Conservation (phyloP, 805 yeast species). For the Wickerhamiella nectarea region DNA sequence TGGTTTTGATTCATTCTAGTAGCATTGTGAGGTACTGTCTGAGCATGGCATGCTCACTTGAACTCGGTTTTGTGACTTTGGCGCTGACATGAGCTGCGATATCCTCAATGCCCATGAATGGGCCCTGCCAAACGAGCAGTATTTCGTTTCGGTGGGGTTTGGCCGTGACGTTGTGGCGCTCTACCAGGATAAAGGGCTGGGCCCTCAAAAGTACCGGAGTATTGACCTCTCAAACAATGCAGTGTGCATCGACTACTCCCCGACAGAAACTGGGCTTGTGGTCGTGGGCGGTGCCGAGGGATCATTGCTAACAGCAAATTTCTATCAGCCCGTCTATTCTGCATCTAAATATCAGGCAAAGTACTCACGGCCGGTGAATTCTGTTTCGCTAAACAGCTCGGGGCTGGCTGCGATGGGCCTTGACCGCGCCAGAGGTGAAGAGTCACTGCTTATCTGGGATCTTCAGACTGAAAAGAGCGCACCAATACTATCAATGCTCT, state of each 20-base stretch:
- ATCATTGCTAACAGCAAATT: slow-evolving; percentile 46
- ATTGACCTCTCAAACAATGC: slow-evolving; percentile 26
- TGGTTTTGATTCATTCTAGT: too few relatives aligned
- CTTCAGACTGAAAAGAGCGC: slow-evolving; percentile 25
- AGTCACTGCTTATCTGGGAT: slow-evolving; percentile 70
- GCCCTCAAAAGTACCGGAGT: slow-evolving; percentile 19
- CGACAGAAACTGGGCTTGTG: slow-evolving; percentile 23
- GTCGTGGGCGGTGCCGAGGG: slow-evolving; percentile 72
- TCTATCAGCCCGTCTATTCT: slow-evolving; percentile 29
- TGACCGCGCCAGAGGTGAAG: slow-evolving; percentile 65
- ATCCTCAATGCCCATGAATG: slow-evolving; percentile 46
- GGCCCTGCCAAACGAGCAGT: slow-evolving; percentile 44
- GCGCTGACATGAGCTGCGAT: slow-evolving; percentile 40
- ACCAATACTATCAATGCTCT: slow-evolving; percentile 35
- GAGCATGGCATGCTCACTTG: too few relatives aligned
- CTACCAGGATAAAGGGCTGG: slow-evolving; percentile 22
- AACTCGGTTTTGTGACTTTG: too few relatives aligned
- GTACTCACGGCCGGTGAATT: slow-evolving; percentile 61
- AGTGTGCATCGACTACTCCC: slow-evolving; percentile 40
- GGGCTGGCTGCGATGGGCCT: slow-evolving; percentile 64
- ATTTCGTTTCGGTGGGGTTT: slow-evolving; percentile 57
- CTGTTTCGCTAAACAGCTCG: slow-evolving; percentile 51
- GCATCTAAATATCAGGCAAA: slow-evolving; percentile 40
- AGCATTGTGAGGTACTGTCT: too few relatives aligned
- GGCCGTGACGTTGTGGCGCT: slow-evolving; percentile 67